Evolutionary conservation across 176 grass and related monocot genomes (phyloP).

Genomic region (Phoenix dactylifera): DNA sequence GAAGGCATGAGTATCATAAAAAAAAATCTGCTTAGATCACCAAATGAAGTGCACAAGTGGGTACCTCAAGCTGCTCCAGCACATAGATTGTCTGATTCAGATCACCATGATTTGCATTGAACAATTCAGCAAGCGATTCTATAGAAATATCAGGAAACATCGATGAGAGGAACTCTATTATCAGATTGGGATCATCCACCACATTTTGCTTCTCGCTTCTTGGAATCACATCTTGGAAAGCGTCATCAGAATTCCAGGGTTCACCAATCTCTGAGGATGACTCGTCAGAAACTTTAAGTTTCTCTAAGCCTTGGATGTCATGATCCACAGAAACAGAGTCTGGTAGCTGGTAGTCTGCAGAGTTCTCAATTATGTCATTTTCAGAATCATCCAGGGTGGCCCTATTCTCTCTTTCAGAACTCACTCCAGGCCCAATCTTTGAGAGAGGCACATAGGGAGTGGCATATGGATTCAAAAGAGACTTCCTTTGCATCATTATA

Average conservation of each 20-base stretch:
- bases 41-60: background rate
- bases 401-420: background rate
- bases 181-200: background rate
- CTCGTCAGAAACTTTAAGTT: background rate
- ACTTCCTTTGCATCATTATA: background rate
- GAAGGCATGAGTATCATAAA: background rate
- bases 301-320: background rate
- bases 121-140: background rate
- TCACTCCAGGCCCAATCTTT: background rate
- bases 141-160: background rate
- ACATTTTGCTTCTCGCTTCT: background rate
- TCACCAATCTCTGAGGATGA: background rate
- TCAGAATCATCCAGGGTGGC: background rate
- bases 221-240: background rate
- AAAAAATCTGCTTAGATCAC: background rate
- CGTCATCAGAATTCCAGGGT: background rate
- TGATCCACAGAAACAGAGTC: background rate
- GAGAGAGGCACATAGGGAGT: background rate
- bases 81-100: background rate
- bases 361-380: background rate
- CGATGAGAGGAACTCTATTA: background rate
- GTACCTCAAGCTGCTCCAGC: background rate
- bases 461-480: background rate
- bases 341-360: background rate
- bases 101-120: background rate